Percentiles rank a stretch among this genome's conserved stretches.
phyloP scores from a whole-genome alignment of 169 alveolate genomes.

The Pseudocohnilembus persalinus region DNA sequence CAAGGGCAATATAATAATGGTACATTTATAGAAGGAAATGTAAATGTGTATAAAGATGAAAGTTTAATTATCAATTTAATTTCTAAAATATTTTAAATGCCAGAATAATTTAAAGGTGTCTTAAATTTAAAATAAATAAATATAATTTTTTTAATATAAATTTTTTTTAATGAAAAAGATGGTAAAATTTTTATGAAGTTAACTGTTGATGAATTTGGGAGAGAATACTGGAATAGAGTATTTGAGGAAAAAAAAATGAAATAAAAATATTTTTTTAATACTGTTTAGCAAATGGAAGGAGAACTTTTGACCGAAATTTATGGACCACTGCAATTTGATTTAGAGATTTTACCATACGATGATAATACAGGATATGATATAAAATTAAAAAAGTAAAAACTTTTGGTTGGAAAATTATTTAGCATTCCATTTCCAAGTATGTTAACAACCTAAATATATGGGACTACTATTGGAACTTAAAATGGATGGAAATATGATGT shows the following conservation, averaged over 20 bases:
- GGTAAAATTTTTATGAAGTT: background rate
- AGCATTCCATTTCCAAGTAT: background rate
- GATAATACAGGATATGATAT: constrained; percentile 7
- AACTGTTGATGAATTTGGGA: constrained; percentile 1
- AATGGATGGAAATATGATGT: constrained; percentile 12
- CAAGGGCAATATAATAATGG: background rate
- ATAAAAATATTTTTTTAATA: background rate
- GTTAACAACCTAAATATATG: background rate
- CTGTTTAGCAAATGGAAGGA: background rate
- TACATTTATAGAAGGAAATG: background rate
- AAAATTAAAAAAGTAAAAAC: background rate
- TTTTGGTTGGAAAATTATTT: background rate
- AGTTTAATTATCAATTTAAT: background rate
- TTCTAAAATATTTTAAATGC: background rate
- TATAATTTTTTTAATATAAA: too few relatives aligned
- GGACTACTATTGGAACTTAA: constrained; percentile 1
- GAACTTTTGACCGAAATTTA: background rate
- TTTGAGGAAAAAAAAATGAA: background rate
- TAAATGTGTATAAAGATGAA: background rate
- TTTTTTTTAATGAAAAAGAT: background rate
- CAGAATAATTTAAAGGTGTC: too few relatives aligned
- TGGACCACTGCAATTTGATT: background rate
- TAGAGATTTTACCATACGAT: background rate
- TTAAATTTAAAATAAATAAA: too few relatives aligned
- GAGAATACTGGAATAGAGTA: constrained; percentile 7